Conservation (phyloP, 2,329 filamentous ascomycete species). For the Botryotinia globosa region DNA sequence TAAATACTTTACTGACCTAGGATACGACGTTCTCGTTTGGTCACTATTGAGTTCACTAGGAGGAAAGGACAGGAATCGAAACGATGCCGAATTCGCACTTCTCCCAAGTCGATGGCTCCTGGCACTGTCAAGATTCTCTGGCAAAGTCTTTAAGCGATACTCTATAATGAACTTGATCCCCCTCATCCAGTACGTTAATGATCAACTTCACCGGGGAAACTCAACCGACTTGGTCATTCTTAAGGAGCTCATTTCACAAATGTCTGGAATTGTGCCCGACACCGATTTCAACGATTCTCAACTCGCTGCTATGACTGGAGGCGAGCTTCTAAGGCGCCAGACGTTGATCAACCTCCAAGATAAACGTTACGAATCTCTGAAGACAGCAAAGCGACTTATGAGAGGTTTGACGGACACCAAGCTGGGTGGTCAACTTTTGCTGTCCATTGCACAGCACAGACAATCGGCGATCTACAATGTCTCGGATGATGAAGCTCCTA, state of each 20-base stretch:
- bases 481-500: conserved; percentile 69
- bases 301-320: conserved; percentile 83
- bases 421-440: conserved; percentile 77
- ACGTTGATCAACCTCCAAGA: conserved; percentile 80
- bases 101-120: conserved; percentile 90
- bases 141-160: conserved; percentile 85
- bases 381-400: conserved; percentile 76
- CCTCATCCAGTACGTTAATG: conserved; percentile 83
- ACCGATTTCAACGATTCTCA: conserved; percentile 86
- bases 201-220: conserved; percentile 78
- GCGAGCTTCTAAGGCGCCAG: conserved; percentile 72
- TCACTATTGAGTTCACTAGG: conserved; percentile 75
- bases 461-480: conserved; percentile 79
- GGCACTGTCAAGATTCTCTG: conserved; percentile 85
- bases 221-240: conserved; percentile 89
- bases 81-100: conserved; percentile 59
- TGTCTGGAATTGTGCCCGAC: conserved; percentile 89
- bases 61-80: conserved; percentile 60
- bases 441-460: conserved; percentile 86
- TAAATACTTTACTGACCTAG: conserved; percentile 87
- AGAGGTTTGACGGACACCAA: conserved; percentile 73
- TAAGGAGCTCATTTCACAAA: conserved; percentile 83
- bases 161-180: conserved; percentile 78
- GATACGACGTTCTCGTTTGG: conserved; percentile 92
- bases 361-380: conserved; percentile 71